Base-by-base conservation (phyloP, 2,329 filamentous ascomycete genomes). In the Nannizziopsis arthrosporioides region DNA sequence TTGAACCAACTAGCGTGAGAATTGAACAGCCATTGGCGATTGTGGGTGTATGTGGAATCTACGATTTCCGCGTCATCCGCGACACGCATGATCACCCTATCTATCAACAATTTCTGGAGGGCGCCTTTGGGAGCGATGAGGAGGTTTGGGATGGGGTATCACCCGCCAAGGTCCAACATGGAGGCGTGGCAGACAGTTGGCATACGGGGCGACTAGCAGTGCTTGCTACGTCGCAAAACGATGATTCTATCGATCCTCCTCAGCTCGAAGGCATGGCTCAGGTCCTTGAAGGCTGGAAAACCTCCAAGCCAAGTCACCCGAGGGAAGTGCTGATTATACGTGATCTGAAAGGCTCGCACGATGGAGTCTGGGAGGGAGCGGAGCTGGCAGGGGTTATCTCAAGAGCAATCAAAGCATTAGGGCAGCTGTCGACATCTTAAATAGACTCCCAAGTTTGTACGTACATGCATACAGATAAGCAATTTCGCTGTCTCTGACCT, bases 211-310 rank as follows among this genome's bases (percentile, higher is more conserved):
- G 57, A 31, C 54, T 68, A 34, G 61, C 62, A 10, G 58, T 72
- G 9, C 51, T 73, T 27, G 68, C 66, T 19, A 63, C 67, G 47
- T 70, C 68, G 3, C 47, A 48, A n/a, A 62, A 63, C 14, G 70
- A 73, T 57, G 61, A 58, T 36, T 54, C 71, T 31, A 66, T 71
- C 7, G 65, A 70, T 56, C 49, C 52, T 39, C 53, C 50, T 1
- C 69, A 72, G 53, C 44, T 60, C 5, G 59, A 64, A 38, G 57
- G 42, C 2, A 70, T 78, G 74, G 57, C 73, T 70, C 53, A 73
- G 62, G 62, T 70, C 62, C 62, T 76, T 68, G 61, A 73, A 63
- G 57, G 67, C 60, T 68, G 72, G 72, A 63, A 74, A 68, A 60
- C 72, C 61, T 56, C 61, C 61, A 61, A 61, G 63, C 63, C 64